Conservation (phyloP, 2,329 filamentous ascomycete species). For the Epichloe festucae region DNA sequence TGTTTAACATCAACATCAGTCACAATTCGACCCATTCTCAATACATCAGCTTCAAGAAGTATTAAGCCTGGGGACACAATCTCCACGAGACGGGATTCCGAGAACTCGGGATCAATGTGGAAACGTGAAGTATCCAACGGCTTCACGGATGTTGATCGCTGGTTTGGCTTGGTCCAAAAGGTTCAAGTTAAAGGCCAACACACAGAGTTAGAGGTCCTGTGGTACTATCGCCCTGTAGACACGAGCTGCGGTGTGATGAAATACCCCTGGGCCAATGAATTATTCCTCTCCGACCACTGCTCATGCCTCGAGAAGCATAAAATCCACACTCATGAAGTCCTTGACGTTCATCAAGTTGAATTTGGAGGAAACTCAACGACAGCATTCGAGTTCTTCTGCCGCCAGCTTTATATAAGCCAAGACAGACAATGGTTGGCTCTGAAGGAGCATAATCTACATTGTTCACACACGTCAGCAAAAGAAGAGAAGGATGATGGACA, state of each 20-base stretch:
- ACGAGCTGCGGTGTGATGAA: conserved; percentile 55
- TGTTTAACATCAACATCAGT: background rate
- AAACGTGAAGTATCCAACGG: conserved; percentile 31
- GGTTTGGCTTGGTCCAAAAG: conserved; percentile 58
- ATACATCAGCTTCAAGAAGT: conserved; percentile 4
- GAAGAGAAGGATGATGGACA: conserved; percentile 19
- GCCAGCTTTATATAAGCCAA: conserved; percentile 52
- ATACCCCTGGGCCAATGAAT: conserved; percentile 50
- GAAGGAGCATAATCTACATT: conserved; percentile 38
- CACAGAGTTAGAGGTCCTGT: conserved; percentile 49
- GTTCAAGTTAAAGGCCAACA: conserved; percentile 27
- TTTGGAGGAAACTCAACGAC: conserved; percentile 39
- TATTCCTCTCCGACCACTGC: no score
- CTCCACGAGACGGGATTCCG: conserved; percentile 30
- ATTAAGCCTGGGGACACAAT: conserved; percentile 36
- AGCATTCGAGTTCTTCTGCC: conserved; percentile 47
- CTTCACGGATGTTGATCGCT: conserved; percentile 35
- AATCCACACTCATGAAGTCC: conserved; percentile 35
- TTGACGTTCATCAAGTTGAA: conserved; percentile 43
- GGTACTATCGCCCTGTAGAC: conserved; percentile 60
- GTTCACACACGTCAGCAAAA: conserved; percentile 23
- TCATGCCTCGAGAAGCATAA: no score
- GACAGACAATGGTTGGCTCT: conserved; percentile 52
- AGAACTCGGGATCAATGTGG: conserved; percentile 43
- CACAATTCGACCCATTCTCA: background rate